A percentile compares a stretch with the other conserved stretches of the same genome.
Evolutionary conservation across 805 yeast species (phyloP).

Genomic region (Wickerhamomyces bovis): DNA sequence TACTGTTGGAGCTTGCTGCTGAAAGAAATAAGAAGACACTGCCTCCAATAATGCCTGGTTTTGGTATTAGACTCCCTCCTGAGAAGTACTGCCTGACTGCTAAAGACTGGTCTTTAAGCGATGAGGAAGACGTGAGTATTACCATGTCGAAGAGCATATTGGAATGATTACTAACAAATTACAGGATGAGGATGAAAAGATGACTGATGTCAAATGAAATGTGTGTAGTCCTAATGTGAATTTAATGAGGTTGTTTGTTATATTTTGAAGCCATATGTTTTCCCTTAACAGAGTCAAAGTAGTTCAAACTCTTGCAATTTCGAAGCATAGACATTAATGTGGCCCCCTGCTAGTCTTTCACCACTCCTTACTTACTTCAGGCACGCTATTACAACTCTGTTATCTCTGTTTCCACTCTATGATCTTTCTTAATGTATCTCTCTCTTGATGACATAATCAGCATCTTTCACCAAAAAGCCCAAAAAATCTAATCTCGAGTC

Average conservation of each 20-base stretch:
- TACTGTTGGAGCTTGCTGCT: constrained; percentile 82
- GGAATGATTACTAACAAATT: constrained; percentile 1
- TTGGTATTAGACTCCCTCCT: constrained; percentile 94
- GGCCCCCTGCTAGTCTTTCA: no score
- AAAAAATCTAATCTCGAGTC: not conserved
- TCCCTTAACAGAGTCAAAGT: no score
- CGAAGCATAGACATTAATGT: no score
- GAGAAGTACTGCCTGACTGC: constrained; percentile 94
- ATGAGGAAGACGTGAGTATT: constrained; percentile 29
- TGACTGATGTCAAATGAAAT: constrained; percentile 14
- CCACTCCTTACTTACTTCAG: no score
- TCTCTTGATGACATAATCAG: not conserved
- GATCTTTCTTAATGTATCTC: no score
- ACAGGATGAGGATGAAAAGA: constrained; percentile 19
- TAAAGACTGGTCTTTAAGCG: constrained; percentile 63
- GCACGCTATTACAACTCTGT: no score
- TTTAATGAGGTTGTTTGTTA: not conserved
- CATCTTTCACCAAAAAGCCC: not conserved
- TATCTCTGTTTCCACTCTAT: no score
- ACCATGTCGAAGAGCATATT: not conserved
- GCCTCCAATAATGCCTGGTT: constrained; percentile 86
- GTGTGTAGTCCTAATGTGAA: not conserved
- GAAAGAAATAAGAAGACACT: constrained; percentile 86
- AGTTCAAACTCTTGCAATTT: no score
- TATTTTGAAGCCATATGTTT: not conserved